Conservation (phyloP, 306 rosid species). For the Gillenia trifoliata region DNA sequence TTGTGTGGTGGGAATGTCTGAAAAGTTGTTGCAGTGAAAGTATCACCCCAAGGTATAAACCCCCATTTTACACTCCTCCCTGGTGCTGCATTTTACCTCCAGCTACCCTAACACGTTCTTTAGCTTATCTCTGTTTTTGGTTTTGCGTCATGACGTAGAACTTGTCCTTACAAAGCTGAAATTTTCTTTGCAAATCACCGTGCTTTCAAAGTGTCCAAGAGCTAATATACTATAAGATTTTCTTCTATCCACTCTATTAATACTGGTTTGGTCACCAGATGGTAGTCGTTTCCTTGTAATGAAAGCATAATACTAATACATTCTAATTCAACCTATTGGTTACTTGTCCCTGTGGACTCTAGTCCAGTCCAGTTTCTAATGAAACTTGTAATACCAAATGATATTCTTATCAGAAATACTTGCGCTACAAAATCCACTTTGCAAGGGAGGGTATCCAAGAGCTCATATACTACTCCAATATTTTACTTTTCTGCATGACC, state of each 20-base stretch:
- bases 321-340: neutral
- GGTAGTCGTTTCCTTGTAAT: neutral
- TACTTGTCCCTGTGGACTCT: neutral
- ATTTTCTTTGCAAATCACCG: neutral
- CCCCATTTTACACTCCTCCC: neutral
- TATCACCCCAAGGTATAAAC: conserved; percentile 55
- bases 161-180: neutral
- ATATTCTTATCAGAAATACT: neutral
- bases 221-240: no score
- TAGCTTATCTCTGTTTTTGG: neutral
- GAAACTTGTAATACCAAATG: neutral
- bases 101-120: neutral
- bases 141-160: neutral
- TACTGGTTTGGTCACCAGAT: neutral
- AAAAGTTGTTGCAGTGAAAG: conserved; percentile 67
- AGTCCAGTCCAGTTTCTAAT: neutral
- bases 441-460: neutral
- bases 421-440: neutral
- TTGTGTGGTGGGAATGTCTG: conserved; percentile 62
- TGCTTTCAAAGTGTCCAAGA: no score
- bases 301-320: neutral
- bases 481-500: no score
- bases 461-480: neutral
- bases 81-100: neutral
- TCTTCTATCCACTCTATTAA: neutral